Conservation (phyloP, 2,329 filamentous ascomycete genomes). For the Xylariaceae sp. region DNA sequence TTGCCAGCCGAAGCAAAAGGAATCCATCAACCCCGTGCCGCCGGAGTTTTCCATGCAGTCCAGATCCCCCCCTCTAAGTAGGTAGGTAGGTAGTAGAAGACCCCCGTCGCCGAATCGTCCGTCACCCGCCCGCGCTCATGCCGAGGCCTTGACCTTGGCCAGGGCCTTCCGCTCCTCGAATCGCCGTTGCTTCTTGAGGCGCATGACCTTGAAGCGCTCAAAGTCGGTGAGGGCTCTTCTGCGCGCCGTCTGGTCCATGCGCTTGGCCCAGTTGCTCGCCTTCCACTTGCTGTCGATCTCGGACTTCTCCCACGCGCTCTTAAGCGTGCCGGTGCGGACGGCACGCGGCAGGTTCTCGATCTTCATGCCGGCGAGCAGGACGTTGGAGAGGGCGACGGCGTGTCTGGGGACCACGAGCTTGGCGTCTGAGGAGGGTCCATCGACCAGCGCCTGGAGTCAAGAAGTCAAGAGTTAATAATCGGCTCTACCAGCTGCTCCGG, state of each 20-base stretch:
- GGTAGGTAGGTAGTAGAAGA: slow-evolving; percentile 7
- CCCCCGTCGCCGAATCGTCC: slow-evolving; percentile 29
- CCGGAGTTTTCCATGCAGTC: slow-evolving; percentile 24
- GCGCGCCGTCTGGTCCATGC: slow-evolving; percentile 75
- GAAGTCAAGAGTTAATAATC: slow-evolving; percentile 20
- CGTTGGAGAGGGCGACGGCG: slow-evolving; percentile 69
- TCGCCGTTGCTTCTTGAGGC: slow-evolving; percentile 98
- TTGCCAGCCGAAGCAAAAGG: slow-evolving; percentile 46
- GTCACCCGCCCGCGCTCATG: slow-evolving; percentile 49
- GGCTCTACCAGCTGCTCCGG: slow-evolving; percentile 5
- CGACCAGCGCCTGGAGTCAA: slow-evolving; percentile 81
- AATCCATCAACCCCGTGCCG: slow-evolving; percentile 53
- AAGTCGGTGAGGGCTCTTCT: slow-evolving; percentile 94
- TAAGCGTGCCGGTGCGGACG: slow-evolving; percentile 73
- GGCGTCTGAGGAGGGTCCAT: slow-evolving; percentile 80
- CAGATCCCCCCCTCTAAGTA: slow-evolving; percentile 13
- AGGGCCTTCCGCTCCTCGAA: slow-evolving; percentile 97
- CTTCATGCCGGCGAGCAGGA: slow-evolving; percentile 83
- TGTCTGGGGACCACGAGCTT: slow-evolving; percentile 80
- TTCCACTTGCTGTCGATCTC: slow-evolving; percentile 92
- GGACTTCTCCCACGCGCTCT: slow-evolving; percentile 83
- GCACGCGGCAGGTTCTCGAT: slow-evolving; percentile 80
- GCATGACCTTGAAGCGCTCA: slow-evolving; percentile 99
- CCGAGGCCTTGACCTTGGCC: slow-evolving; percentile 81
- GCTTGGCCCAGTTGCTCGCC: slow-evolving; percentile 90